Conservation (phyloP, 768 basidiomycete genomes). For the Hypholoma fasciculare region DNA sequence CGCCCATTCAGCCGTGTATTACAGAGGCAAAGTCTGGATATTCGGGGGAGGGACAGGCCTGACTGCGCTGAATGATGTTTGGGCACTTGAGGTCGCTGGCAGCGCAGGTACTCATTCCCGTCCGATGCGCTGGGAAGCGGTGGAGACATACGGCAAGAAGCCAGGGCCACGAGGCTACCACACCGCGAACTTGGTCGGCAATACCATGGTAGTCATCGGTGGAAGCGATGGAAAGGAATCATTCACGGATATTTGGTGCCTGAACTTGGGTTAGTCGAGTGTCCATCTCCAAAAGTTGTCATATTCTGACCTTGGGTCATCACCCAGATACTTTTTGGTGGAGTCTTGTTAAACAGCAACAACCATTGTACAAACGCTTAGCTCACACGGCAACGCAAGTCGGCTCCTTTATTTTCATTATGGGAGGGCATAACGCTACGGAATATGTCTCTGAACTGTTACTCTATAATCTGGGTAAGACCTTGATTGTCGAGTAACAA, state of each 20-base stretch:
- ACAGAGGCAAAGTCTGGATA: constrained; percentile 72
- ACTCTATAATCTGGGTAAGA: constrained; percentile 82
- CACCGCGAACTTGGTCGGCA: constrained; percentile 83
- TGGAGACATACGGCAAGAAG: constrained; percentile 54
- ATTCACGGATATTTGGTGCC: constrained; percentile 85
- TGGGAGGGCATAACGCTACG: constrained; percentile 84
- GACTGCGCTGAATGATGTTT: constrained; percentile 87
- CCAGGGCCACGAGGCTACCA: constrained; percentile 84
- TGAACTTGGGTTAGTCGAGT: constrained; percentile 72
- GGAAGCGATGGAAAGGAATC: constrained; percentile 90
- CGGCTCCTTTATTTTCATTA: constrained; percentile 87
- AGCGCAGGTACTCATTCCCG: constrained; percentile 16
- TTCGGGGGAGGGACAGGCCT: constrained; percentile 96
- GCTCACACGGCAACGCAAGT: constrained; percentile 89
- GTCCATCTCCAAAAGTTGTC: neutral
- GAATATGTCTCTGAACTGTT: constrained; percentile 75
- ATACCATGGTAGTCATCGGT: constrained; percentile 86
- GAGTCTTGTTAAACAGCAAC: constrained; percentile 43
- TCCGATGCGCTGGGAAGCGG: constrained; percentile 39
- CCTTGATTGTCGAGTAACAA: neutral
- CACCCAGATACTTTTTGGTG: constrained; percentile 42
- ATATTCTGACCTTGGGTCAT: neutral
- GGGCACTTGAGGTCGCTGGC: constrained; percentile 70
- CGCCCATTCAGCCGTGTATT: constrained; percentile 83
- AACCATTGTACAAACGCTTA: constrained; percentile 55